These are phyloP conservation scores for Trichoderma harzianum DNA, from an alignment of 2,329 filamentous ascomycete species.

Conservation along the genomic window DNA sequence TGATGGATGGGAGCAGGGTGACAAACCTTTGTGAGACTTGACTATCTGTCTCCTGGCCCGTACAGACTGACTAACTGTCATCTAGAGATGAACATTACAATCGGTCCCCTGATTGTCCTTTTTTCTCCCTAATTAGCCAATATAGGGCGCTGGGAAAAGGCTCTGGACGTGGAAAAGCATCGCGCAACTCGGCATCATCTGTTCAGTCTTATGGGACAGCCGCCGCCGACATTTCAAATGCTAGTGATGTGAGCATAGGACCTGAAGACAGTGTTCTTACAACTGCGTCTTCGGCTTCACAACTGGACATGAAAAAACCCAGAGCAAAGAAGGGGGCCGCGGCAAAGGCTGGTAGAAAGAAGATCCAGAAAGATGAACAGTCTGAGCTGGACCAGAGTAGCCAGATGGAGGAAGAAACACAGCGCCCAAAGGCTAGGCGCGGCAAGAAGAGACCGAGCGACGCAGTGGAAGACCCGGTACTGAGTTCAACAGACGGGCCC, in stretches of 20 bases:
- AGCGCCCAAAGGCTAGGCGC: conserved; percentile 41
- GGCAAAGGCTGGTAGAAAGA: conserved; percentile 39
- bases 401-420: conserved; percentile 21
- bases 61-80: not conserved
- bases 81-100: conserved; percentile 78
- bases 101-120: conserved; percentile 74
- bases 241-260: conserved; percentile 47
- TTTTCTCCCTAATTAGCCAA: conserved; percentile 68
- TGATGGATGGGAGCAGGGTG: conserved; percentile 90
- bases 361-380: conserved; percentile 51
- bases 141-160: conserved; percentile 55
- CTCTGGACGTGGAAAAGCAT: conserved; percentile 50
- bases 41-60: not conserved
- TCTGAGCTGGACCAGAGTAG: conserved; percentile 42
- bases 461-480: conserved; percentile 48
- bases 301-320: conserved; percentile 52
- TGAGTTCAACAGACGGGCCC: conserved; percentile 44
- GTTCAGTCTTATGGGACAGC: conserved; percentile 53
- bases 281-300: conserved; percentile 57
- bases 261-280: conserved; percentile 59
- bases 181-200: conserved; percentile 64
- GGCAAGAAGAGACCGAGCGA: conserved; percentile 64
- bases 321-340: conserved; percentile 54
- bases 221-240: conserved; percentile 47
- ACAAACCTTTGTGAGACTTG: conserved; percentile 73